Percentiles rank a stretch among this genome's conserved stretches.
Conservation (phyloP, 2,329 filamentous ascomycete species). For the Sarocladium strictum region DNA sequence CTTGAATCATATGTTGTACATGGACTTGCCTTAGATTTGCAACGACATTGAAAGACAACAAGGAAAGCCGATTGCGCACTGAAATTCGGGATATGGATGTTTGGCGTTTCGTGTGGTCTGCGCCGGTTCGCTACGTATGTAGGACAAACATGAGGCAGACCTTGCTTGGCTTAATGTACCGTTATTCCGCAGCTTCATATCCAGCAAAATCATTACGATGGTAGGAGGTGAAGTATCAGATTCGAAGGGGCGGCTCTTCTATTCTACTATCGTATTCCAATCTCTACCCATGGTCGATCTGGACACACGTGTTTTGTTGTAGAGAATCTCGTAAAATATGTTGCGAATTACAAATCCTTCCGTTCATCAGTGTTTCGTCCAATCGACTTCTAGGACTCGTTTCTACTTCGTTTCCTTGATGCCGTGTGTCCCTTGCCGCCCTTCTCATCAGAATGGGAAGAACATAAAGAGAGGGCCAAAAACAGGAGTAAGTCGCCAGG, state of each 20-base stretch:
- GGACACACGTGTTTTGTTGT: background rate
- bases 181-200: background rate
- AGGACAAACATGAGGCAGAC: background rate
- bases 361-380: background rate
- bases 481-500: conserved; percentile 1
- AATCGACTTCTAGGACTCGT: background rate
- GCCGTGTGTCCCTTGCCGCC: background rate
- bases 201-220: too few relatives aligned
- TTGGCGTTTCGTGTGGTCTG: conserved; percentile 5
- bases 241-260: background rate
- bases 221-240: too few relatives aligned
- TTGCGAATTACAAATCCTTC: conserved; percentile 6
- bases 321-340: background rate
- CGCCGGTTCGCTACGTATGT: background rate
- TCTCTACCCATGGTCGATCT: background rate
- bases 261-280: conserved; percentile 6
- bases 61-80: background rate
- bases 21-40: too few relatives aligned
- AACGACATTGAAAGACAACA: too few relatives aligned
- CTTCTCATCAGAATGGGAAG: background rate
- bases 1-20: background rate
- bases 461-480: conserved; percentile 1
- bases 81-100: conserved; percentile 4
- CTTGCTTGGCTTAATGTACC: background rate
- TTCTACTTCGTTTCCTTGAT: background rate